These are phyloP conservation scores for Myrmaecium sp. DNA, from an alignment of 2,329 filamentous ascomycete genomes.

Conservation along the genomic window DNA sequence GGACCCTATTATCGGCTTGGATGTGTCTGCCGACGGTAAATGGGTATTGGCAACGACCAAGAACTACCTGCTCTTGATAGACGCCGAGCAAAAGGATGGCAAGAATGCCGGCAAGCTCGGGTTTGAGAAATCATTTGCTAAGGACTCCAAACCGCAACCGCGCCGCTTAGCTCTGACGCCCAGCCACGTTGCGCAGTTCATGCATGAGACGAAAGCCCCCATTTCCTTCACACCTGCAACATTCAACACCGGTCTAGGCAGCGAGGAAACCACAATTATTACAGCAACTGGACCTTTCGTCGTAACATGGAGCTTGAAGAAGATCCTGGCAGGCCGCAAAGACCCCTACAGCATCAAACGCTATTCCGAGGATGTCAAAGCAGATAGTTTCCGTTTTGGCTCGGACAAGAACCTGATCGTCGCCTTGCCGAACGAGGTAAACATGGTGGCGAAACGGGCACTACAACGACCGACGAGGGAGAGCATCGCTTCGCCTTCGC, in stretches of 20 bases:
- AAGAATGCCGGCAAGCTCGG: constrained; percentile 98
- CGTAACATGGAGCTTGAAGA: constrained; percentile 89
- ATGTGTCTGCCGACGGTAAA: constrained; percentile 86
- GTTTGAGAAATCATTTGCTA: constrained; percentile 84
- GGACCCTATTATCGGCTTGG: constrained; percentile 84
- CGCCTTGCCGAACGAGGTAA: constrained; percentile 88
- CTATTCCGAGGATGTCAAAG: constrained; percentile 88
- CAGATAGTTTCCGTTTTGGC: constrained; percentile 95
- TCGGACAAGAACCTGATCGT: constrained; percentile 98
- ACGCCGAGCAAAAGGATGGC: constrained; percentile 75
- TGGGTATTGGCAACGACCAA: constrained; percentile 91
- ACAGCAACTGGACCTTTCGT: constrained; percentile 94
- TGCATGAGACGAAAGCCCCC: constrained; percentile 80
- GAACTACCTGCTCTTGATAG: constrained; percentile 87
- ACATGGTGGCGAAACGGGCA: constrained; percentile 81
- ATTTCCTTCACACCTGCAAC: constrained; percentile 80
- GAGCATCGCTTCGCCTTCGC: constrained; percentile 56
- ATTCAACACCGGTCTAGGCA: constrained; percentile 77
- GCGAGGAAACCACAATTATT: constrained; percentile 82
- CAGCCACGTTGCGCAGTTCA: constrained; percentile 89
- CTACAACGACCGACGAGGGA: constrained; percentile 81
- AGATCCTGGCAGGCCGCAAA: constrained; percentile 63
- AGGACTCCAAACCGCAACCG: constrained; percentile 85
- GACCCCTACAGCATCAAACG: constrained; percentile 94
- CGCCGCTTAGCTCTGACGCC: constrained; percentile 78